Base-by-base conservation (phyloP, 495 filamentous ascomycete genomes). In the Penicillium verhagenii region DNA sequence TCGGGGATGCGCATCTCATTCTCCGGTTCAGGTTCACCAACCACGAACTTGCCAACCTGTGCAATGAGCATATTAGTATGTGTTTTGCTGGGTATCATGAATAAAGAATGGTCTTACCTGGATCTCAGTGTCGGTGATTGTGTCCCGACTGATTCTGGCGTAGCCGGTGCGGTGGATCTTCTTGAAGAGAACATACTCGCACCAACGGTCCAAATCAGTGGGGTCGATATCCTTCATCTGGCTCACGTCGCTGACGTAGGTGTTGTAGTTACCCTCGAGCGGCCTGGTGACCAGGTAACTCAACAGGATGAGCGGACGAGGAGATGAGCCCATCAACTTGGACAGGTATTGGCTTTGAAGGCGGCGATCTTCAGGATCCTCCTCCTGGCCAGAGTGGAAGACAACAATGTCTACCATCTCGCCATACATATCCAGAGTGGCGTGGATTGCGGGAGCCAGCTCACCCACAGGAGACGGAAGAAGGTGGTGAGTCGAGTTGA, bases 341-440 rank as follows among this genome's bases (percentile, higher is more conserved):
- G 94, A 81, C 11, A 99, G 79, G 64, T 96, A 97, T 67, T 92
- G 85, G 3, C 84, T 79, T 76, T 99, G 95, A 44, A 94, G 82
- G 20, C 91, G 83, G 53, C 95, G 86, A 61, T 99, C 95, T 62
- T 97, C 93, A 0, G 86, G 86, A 60, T 99, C 95, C 69, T 99
- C 95, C 71, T 99, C 95, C 66, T 99, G 95, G 18, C 95, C 95
- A 11, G 94, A 97, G 74, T 99, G 95, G 84, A 99, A 99, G 49
- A 99, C 94, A 50, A 97, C 88, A 5, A 97, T 90, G 60, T 99
- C 95, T 29, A 97, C 80, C 60, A 88, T 72, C 66, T 91, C 85
- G 23, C 91, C 95, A 67, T 99, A 97, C 58, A 89, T 84, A 66
- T 97, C 91, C 16, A 99, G 79, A 2, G 93, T 97, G 13, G 95